Conservation (phyloP, 495 filamentous ascomycete genomes). For the Aspergillus incahuasiensis region DNA sequence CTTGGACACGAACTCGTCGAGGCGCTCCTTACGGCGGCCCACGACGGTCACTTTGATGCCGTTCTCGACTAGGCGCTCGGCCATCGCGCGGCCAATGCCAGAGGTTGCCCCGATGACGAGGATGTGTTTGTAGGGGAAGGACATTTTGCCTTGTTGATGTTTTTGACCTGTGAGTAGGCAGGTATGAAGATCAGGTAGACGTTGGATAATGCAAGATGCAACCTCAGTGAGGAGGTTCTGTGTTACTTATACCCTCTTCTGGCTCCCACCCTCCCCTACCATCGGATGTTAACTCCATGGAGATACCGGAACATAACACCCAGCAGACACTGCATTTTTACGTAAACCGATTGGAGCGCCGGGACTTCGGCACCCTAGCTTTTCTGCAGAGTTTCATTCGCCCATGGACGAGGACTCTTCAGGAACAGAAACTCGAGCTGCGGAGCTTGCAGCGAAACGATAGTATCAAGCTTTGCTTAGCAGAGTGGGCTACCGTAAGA, state of each 20-base stretch:
- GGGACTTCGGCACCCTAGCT: not conserved
- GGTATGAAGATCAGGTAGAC: no score
- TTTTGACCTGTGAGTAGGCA: not conserved
- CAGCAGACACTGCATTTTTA: not conserved
- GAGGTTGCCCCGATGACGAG: conserved; percentile 65
- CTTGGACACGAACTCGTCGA: conserved; percentile 58
- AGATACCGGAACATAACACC: not conserved
- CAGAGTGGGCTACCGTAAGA: no score
- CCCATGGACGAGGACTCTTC: no score
- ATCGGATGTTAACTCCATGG: not conserved
- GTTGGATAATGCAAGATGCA: no score
- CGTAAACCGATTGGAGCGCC: not conserved
- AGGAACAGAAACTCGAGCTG: not conserved
- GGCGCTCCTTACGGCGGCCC: conserved; percentile 59
- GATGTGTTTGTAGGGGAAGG: conserved; percentile 62
- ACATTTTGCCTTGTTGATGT: conserved; percentile 29
- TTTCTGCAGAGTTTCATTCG: no score
- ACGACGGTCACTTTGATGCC: conserved; percentile 60
- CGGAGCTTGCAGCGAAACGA: not conserved
- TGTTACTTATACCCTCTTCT: not conserved
- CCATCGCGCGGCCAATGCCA: conserved; percentile 63
- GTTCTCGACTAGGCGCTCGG: conserved; percentile 55
- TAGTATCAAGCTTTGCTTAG: not conserved
- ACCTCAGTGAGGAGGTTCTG: not conserved
- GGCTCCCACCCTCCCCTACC: no score